Percentiles rank a stretch among this genome's conserved stretches.
phyloP scores from a whole-genome alignment of 192 early-diverging fungal species.

The Chytriomyces sp. region DNA sequence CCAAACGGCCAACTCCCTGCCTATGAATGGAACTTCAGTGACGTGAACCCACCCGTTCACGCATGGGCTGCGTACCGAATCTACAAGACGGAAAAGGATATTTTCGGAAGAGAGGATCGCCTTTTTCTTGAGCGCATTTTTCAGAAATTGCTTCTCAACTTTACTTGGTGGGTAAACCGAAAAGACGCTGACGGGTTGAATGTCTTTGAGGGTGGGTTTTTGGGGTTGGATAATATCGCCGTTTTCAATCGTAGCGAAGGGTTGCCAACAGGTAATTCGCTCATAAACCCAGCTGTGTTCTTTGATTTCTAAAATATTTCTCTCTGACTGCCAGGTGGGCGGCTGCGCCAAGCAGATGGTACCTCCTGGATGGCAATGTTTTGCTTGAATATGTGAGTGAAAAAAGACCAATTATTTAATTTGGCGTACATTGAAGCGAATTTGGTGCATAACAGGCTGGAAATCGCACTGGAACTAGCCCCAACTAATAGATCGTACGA shows the following conservation, averaged over 20 bases:
- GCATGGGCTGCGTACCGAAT: conserved; percentile 41
- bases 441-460: not conserved
- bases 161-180: conserved; percentile 60
- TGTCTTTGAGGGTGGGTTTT: conserved; percentile 61
- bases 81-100: conserved; percentile 36
- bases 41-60: conserved; percentile 42
- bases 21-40: conserved; percentile 46
- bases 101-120: conserved; percentile 22
- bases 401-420: no score
- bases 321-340: conserved; percentile 26
- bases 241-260: conserved; percentile 61
- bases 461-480: conserved; percentile 45
- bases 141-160: conserved; percentile 46
- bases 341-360: conserved; percentile 57
- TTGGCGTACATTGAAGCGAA: no score
- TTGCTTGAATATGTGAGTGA: conserved; percentile 31
- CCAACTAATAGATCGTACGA: conserved; percentile 34
- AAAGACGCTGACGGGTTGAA: conserved; percentile 60
- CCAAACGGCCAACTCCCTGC: conserved; percentile 46
- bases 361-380: conserved; percentile 63
- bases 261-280: conserved; percentile 34
- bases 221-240: conserved; percentile 65
- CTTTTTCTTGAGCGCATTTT: conserved; percentile 46
- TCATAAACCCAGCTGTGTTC: no score
- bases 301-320: no score